These are phyloP conservation scores for Gracilaria gracilis DNA, from an alignment of 23 red algal species.

Conservation along the genomic window DNA sequence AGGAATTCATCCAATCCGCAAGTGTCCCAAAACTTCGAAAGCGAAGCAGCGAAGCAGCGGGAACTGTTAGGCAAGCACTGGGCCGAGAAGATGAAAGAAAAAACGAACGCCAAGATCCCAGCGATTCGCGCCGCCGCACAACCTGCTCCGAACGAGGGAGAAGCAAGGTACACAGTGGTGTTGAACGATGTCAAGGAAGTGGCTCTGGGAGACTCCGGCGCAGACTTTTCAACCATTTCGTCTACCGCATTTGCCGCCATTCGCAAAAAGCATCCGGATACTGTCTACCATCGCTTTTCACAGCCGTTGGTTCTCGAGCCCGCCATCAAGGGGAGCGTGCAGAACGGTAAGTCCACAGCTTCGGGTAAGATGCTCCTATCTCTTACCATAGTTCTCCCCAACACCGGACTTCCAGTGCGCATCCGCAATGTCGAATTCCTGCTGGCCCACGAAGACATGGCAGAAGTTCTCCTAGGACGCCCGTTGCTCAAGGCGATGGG, in stretches of 20 bases:
- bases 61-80: background rate
- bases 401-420: background rate
- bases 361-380: background rate
- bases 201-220: slow-evolving; percentile 1
- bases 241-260: too few relatives aligned
- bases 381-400: background rate
- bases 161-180: background rate
- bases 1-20: too few relatives aligned
- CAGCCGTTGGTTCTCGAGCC: slow-evolving; percentile 13
- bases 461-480: slow-evolving; percentile 27
- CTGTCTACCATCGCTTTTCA: background rate
- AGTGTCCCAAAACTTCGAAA: slow-evolving; percentile 1
- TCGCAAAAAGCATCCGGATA: slow-evolving; percentile 4
- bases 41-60: slow-evolving; percentile 1
- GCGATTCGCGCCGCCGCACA: background rate
- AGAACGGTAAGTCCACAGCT: background rate
- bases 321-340: background rate
- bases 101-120: background rate
- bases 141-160: too few relatives aligned
- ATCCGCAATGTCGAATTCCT: slow-evolving; percentile 28
- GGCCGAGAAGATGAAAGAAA: background rate
- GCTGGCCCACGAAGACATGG: slow-evolving; percentile 19
- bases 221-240: background rate
- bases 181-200: slow-evolving; percentile 6
- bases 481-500: too few relatives aligned